Evolutionary conservation across 1,284 basidiomycete genomes (phyloP), one percentile per base, ranked within the genome.

Genomic region (Rhodotorula sp.): DNA sequence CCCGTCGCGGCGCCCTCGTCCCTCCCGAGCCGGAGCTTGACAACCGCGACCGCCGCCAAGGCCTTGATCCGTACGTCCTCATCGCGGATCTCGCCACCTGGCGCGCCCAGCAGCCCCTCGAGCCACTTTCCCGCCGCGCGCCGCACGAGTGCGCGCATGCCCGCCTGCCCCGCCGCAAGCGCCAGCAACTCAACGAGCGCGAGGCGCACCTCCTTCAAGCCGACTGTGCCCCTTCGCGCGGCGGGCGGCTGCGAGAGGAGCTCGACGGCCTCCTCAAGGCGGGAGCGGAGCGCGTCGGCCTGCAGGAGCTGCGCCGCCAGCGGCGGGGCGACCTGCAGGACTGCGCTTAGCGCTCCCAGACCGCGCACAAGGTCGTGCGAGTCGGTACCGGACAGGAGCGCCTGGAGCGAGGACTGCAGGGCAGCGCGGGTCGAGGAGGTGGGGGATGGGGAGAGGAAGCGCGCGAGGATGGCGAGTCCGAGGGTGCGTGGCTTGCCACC

Each of bases 271-370:
- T 85, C 84, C 76, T 90, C 89, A 80, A 87, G 84, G 61, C 90
- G 81, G 41, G 86, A 84, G 56, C 90, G 87, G 34, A 89, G 77
- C 27, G 88, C 81, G 6, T 86, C 87, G 74, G 90, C 88, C 71
- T 85, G 83, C 36, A 82, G 80, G 69, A 92, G 87, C 56, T 91
- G 86, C 34, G 84, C 78, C 21, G 88, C 83, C 6, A 87, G 82
- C 64, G 85, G 81, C 81, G 87, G 86, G 76, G 91, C 90, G 50
- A 92, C 87, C 79, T 91, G 90, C 78, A 92, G 90, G 37, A 93
- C 82, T 0, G 89, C 89, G 22, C 85, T 83, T 58, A 92, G 83
- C 78, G 91, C 88, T 0, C 86, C 85, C 51, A 90, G 81, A 12
- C 64, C 77, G 22, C 65, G 34, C 9, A 73, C 58, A 55, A 69